These are phyloP conservation scores for Xylaria sp. DNA, from an alignment of 2,329 filamentous ascomycete genomes.

Conservation along the genomic window DNA sequence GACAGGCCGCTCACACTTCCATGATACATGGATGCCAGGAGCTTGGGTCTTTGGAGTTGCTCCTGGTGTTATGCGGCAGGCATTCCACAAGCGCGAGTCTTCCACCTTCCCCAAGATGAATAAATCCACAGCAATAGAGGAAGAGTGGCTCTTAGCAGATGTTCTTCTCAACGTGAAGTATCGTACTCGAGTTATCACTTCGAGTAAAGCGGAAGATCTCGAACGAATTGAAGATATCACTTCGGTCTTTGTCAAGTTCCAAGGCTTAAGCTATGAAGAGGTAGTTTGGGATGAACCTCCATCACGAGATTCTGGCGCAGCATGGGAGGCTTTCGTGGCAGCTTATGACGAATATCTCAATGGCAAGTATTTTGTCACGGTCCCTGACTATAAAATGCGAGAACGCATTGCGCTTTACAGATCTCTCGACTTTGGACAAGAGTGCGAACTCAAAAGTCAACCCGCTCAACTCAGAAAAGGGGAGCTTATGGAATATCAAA, in stretches of 20 bases:
- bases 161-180: conserved; percentile 88
- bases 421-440: conserved; percentile 70
- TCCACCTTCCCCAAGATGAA: conserved; percentile 74
- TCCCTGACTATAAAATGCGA: conserved; percentile 69
- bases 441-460: conserved; percentile 75
- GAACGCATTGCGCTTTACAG: conserved; percentile 77
- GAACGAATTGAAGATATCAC: conserved; percentile 77
- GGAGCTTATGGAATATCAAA: conserved; percentile 90
- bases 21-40: conserved; percentile 87
- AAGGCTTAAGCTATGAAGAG: conserved; percentile 91
- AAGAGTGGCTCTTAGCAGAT: conserved; percentile 86
- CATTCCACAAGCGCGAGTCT: conserved; percentile 79
- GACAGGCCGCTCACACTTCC: conserved; percentile 81
- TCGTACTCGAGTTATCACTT: conserved; percentile 58
- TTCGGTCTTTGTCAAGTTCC: conserved; percentile 86
- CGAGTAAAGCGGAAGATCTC: conserved; percentile 75
- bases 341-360: conserved; percentile 90
- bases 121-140: conserved; percentile 82
- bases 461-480: conserved; percentile 80
- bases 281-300: conserved; percentile 90
- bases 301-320: conserved; percentile 67
- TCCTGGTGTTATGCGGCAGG: conserved; percentile 70
- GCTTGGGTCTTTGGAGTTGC: conserved; percentile 86
- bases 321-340: conserved; percentile 81
- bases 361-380: conserved; percentile 74